Evolutionary conservation across 345 rosid genomes (phyloP).

Genomic region (Eutrema heterophyllum): DNA sequence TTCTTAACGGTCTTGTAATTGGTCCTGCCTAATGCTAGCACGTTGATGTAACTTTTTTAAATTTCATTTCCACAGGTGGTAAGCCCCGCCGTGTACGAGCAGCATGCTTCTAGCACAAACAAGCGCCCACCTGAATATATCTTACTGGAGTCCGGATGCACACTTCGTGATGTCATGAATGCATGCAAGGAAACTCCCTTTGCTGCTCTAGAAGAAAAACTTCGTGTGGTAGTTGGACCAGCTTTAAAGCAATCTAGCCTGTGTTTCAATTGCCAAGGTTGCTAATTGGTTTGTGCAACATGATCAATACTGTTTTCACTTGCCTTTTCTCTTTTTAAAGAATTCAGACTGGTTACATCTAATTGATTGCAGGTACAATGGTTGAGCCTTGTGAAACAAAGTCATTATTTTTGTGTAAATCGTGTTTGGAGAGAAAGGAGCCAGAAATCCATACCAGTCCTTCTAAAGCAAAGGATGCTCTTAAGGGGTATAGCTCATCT

Average conservation of each 20-base stretch:
- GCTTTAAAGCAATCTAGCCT: conserved; percentile 43
- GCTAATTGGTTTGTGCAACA: conserved; percentile 22
- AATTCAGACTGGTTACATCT: conserved; percentile 1
- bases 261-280: conserved; percentile 92
- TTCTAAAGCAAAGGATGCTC: conserved; percentile 23
- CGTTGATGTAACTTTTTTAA: not conserved
- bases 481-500: conserved; percentile 18
- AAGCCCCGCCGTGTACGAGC: conserved; percentile 53
- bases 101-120: conserved; percentile 83
- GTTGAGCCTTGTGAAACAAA: conserved; percentile 27
- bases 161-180: conserved; percentile 84
- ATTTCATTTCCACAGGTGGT: conserved; percentile 44
- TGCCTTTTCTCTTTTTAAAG: not conserved
- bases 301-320: not conserved
- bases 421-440: conserved; percentile 46
- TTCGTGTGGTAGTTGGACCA: conserved; percentile 48
- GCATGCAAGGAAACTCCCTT: conserved; percentile 60
- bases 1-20: not conserved
- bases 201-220: conserved; percentile 53
- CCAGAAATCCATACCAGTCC: conserved; percentile 31
- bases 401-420: conserved; percentile 46
- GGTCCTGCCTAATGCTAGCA: not conserved
- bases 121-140: conserved; percentile 84
- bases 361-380: conserved; percentile 40
- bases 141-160: conserved; percentile 60